Base-by-base conservation (phyloP, 306 rosid species). In the Geum urbanum region DNA sequence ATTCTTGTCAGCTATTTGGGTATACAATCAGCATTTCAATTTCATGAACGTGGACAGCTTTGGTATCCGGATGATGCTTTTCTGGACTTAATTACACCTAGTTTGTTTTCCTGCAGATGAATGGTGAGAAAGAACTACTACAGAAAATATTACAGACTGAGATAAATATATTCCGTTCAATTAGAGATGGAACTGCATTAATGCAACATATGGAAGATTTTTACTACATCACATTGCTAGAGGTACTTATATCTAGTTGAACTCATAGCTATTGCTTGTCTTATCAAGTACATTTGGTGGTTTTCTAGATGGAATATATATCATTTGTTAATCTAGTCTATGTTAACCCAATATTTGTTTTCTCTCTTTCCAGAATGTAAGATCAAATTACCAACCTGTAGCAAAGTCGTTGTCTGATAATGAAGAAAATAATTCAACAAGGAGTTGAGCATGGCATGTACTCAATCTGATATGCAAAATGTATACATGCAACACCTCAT, bases 171-270 rank as follows among this genome's bases (percentile, higher is more conserved):
- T 92, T 88, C 83, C 91, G 89, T 46, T 78, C 98, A 72, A 84
- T 92, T 70, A 90, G 98, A 85, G 98, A 92, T 82, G 98, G 98
- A 73, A 92, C 74, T 78, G 97, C 96, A 48, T 81, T 88, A 47
- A 92, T 88, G 97, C 98, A 92, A 83, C 98, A 92, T 67, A 92
- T 92, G 98, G 98, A 92, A 78, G 98, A 92, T 85, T 90, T 92
- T 80, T 92, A 92, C 83, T 90, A 92, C 79, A 84, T 90, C 72
- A 78, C 98, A 3, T 72, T 92, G 63, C 86, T 92, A 51, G 98
- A 92, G 96, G 98, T 92, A 79, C 55, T 20, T 47, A 51, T 58
- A 48, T 50, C 61, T 41, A 27, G 63, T 47, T 52, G 61, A 62
- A 20, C 19, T 39, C 35, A 18, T 40, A 40, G 7, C n/a, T 27